A percentile compares a stretch with the other conserved stretches of the same genome.
Evolutionary conservation across 2,329 filamentous ascomycete genomes (phyloP).

Genomic region (Paracoccidioides lutzii): DNA sequence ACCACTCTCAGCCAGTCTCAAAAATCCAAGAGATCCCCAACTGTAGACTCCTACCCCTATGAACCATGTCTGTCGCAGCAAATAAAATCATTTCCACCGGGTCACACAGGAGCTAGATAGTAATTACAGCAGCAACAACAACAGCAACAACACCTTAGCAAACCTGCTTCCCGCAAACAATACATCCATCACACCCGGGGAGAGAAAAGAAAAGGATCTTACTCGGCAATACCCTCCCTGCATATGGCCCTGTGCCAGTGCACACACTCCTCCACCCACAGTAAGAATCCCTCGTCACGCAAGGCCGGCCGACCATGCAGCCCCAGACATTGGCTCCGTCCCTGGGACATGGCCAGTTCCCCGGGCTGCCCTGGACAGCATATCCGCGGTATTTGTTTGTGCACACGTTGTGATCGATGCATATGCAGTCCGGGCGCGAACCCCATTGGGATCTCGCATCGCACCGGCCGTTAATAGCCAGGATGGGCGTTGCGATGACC

Average conservation of each 20-base stretch:
- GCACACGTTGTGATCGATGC: constrained; percentile 1
- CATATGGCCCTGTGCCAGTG: not conserved
- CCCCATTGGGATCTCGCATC: not conserved
- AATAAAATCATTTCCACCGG: constrained; percentile 1
- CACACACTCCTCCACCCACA: constrained; percentile 1
- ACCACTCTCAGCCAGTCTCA: not conserved
- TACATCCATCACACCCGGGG: not conserved
- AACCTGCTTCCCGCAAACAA: not conserved
- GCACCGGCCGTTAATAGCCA: not conserved
- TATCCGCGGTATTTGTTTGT: not conserved
- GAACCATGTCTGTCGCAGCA: not conserved
- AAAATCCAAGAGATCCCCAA: not conserved
- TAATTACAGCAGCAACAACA: not conserved
- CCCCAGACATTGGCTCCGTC: not conserved
- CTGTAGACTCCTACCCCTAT: too few relatives aligned
- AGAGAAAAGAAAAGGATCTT: not conserved
- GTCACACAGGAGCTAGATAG: not conserved
- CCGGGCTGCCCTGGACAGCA: not conserved
- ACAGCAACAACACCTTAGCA: not conserved
- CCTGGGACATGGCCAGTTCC: not conserved
- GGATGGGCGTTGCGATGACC: not conserved
- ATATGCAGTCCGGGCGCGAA: not conserved
- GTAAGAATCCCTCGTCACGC: constrained; percentile 1
- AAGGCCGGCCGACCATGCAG: not conserved
- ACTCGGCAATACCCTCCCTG: not conserved